Evolutionary conservation across 2,329 filamentous ascomycete genomes (phyloP), one percentile per base, ranked within the genome.

Genomic region (Microdochium bolleyi): DNA sequence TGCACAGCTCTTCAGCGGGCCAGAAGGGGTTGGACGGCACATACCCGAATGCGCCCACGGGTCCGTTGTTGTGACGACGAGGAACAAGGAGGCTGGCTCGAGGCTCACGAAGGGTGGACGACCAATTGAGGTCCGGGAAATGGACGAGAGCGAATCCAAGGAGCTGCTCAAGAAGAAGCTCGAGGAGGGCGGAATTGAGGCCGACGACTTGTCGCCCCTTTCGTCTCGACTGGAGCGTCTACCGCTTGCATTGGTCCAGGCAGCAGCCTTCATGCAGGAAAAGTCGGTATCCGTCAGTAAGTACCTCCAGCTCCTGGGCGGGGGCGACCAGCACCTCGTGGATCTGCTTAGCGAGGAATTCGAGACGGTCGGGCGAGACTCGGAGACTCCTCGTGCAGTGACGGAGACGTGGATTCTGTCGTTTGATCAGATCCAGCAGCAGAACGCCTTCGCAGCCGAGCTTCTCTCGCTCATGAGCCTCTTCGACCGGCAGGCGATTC

Each of bases 211-310:
- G 0, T 25, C 58, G 1, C n/a, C 48, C 1, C 60, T 70, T 0
- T 58, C 64, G 1, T 57, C 59, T 1, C 59, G 61, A 0, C 55
- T 70, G 0, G 63, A 67, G 1, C 56, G 63, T 11, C 56, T 71
- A 0, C 68, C 69, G 0, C 60, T 72, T 1, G 70, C 70, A 0
- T 32, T 72, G 0, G 64, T 57, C 2, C 68, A 71, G 48, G 69
- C 66, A 5, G 60, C 67, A 0, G 63, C 67, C 0, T 72, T 68
- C 10, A 67, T 71, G 0, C 56, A 61, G 2, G 60, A 67, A 37
- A 68, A 66, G 2, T 50, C 30, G 0, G 63, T 65, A 4, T 49
- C 60, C 0, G 44, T 65, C 10, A n/a, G 3, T 0, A 32, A 58
- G 9, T 72, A 72, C 2, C 13, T 71, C 0, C 34, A 60, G 8